phyloP scores from a whole-genome alignment of 306 rosid species.

The Ziziphus jujuba region DNA sequence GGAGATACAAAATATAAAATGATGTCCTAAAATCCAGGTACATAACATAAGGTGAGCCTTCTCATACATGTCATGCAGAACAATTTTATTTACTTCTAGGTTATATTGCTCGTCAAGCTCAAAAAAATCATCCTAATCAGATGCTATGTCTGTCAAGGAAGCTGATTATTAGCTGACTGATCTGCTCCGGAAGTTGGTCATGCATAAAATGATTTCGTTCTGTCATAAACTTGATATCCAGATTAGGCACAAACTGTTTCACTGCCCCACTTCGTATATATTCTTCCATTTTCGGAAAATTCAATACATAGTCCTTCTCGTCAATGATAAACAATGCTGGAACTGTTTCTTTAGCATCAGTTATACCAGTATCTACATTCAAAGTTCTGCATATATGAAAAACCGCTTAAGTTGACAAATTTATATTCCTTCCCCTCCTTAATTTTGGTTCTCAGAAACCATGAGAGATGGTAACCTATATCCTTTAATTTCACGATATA shows the following conservation, averaged over 20 bases:
- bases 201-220: conserved; percentile 61
- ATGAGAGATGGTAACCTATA: no score
- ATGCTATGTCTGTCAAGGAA: conserved; percentile 46
- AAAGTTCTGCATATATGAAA: conserved; percentile 31
- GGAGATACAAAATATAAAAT: no score
- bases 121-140: conserved; percentile 14
- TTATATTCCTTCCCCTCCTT: no score
- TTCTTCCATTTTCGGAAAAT: conserved; percentile 54
- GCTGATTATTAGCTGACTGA: conserved; percentile 49
- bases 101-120: neutral
- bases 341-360: conserved; percentile 42
- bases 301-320: conserved; percentile 49
- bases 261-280: conserved; percentile 42
- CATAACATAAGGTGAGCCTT: neutral
- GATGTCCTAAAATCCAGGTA: no score
- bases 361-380: conserved; percentile 35
- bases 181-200: conserved; percentile 54
- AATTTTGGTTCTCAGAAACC: no score
- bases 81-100: neutral
- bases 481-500: no score
- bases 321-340: conserved; percentile 55
- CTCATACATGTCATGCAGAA: neutral
- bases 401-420: no score
- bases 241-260: conserved; percentile 49
- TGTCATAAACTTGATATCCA: conserved; percentile 40